Conservation (phyloP, 208 protist genomes). For the Crithidia bombi region DNA sequence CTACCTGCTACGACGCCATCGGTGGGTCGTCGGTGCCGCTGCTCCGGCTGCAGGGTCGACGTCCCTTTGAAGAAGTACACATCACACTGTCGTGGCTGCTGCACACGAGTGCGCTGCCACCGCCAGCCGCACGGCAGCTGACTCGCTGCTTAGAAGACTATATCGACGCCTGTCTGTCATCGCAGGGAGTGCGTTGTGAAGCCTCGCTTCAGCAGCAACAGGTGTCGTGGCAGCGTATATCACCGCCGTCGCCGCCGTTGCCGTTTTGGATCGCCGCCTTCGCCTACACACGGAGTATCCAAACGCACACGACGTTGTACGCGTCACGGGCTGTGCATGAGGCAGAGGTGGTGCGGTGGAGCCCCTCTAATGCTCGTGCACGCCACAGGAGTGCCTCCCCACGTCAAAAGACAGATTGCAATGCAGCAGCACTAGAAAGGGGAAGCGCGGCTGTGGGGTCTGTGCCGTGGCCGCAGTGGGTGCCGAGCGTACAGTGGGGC, state of each 20-base stretch:
- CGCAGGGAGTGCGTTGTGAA: neutral
- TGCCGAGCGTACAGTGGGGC: constrained; percentile 23
- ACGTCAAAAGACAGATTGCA: neutral
- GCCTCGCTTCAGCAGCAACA: neutral
- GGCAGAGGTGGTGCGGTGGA: neutral
- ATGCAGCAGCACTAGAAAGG: neutral
- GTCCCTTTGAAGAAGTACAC: neutral
- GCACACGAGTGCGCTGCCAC: constrained; percentile 14
- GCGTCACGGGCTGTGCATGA: constrained; percentile 17
- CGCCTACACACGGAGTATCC: constrained; percentile 30
- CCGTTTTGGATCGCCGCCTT: constrained; percentile 44
- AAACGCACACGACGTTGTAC: constrained; percentile 1
- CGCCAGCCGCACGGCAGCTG: neutral
- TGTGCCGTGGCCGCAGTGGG: constrained; percentile 42
- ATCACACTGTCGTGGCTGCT: constrained; percentile 29
- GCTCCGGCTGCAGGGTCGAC: too few species aligned
- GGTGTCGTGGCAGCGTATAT: neutral
- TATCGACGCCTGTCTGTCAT: neutral
- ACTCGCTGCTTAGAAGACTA: constrained; percentile 10
- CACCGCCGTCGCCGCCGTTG: neutral
- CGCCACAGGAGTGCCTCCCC: too few species aligned
- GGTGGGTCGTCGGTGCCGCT: too few species aligned
- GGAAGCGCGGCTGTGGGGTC: neutral
- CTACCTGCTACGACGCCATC: too few species aligned
- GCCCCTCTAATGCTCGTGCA: too few species aligned